phyloP scores from a whole-genome alignment of 495 filamentous ascomycete species.

The Antarctomyces pellizariae region DNA sequence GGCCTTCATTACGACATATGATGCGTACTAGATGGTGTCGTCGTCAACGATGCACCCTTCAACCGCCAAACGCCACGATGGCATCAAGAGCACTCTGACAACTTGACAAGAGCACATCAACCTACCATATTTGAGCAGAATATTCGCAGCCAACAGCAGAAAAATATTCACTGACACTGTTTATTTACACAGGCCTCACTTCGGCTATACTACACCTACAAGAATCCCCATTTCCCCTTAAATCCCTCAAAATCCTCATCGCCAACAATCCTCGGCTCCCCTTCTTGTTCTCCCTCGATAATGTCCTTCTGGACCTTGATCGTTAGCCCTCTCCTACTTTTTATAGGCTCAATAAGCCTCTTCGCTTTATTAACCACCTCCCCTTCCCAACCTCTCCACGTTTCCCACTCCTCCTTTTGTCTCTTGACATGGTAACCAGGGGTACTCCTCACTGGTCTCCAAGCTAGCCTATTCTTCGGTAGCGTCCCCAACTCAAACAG shows the following conservation, averaged over 20 bases:
- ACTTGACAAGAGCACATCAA: too few relatives aligned
- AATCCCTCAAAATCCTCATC: constrained; percentile 17
- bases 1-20: too few relatives aligned
- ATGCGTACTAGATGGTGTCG: too few relatives aligned
- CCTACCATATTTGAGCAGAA: too few relatives aligned
- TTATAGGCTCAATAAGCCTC: constrained; percentile 12
- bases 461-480: constrained; percentile 28
- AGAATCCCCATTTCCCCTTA: constrained; percentile 13
- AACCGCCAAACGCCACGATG: too few relatives aligned
- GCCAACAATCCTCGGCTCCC: constrained; percentile 14
- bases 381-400: constrained; percentile 35
- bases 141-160: too few relatives aligned
- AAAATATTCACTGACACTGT: too few relatives aligned
- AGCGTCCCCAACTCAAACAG: constrained; percentile 28
- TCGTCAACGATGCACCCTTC: too few relatives aligned
- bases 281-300: constrained; percentile 7
- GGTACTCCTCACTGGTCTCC: constrained; percentile 34
- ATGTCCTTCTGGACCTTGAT: constrained; percentile 19
- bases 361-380: constrained; percentile 22
- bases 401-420: constrained; percentile 35
- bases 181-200: too few relatives aligned
- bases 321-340: constrained; percentile 16
- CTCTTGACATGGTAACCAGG: constrained; percentile 33
- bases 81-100: too few relatives aligned
- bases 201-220: too few relatives aligned